Evolutionary conservation across 2,329 filamentous ascomycete species (phyloP).

Genomic region (Colletotrichum sp.): DNA sequence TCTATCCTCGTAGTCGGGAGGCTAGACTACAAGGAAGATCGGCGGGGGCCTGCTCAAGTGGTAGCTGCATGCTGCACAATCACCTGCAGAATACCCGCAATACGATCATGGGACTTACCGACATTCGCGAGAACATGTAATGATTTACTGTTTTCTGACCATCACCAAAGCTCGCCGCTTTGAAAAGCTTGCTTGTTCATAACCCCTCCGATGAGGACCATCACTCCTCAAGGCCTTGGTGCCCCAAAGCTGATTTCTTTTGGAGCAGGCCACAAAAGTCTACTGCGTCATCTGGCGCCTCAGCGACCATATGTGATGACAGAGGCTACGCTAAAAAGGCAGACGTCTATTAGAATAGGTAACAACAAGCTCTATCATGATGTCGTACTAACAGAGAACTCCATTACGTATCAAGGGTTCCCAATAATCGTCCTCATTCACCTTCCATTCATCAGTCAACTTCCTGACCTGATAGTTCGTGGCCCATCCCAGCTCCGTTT

Average conservation of each 20-base stretch:
- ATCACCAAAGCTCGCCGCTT: background rate
- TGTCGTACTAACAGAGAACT: background rate
- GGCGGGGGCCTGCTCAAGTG: background rate
- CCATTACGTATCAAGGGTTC: background rate
- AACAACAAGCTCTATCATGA: background rate
- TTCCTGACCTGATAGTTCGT: constrained; percentile 37
- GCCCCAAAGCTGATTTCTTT: background rate
- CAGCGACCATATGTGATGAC: background rate
- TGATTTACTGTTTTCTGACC: background rate
- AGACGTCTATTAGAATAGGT: background rate
- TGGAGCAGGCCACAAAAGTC: background rate
- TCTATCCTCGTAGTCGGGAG: too few relatives aligned
- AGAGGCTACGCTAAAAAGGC: background rate
- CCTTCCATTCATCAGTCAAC: background rate
- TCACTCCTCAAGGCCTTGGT: background rate
- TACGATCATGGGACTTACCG: background rate
- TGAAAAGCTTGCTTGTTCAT: background rate
- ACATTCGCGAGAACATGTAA: background rate
- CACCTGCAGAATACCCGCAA: background rate
- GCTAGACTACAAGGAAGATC: too few relatives aligned
- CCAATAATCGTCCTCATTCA: background rate
- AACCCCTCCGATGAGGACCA: background rate
- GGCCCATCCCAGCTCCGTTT: constrained; percentile 68
- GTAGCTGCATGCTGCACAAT: background rate
- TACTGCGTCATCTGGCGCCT: background rate